Evolutionary conservation across 768 basidiomycete species (phyloP).

Genomic region (Gyrodon lividus): DNA sequence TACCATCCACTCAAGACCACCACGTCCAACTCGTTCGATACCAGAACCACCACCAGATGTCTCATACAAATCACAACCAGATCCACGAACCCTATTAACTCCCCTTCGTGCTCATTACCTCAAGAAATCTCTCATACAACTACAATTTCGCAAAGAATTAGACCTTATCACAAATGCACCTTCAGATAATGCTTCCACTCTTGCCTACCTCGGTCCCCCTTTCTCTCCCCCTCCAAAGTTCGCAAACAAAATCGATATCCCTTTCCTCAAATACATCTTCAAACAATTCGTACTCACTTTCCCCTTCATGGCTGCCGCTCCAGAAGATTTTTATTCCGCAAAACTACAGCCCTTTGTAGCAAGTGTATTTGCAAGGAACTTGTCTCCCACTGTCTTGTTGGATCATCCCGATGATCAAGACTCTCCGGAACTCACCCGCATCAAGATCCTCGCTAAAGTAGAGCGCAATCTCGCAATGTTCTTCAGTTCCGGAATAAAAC

Average conservation of each 20-base stretch:
- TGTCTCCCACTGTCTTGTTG: conserved; percentile 59
- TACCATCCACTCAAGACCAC: neutral
- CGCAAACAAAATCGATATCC: conserved; percentile 65
- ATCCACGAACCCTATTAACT: conserved; percentile 48
- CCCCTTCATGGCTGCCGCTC: conserved; percentile 89
- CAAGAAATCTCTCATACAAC: conserved; percentile 90
- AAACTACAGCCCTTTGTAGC: conserved; percentile 95
- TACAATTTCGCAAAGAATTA: conserved; percentile 84
- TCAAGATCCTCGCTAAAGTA: conserved; percentile 70
- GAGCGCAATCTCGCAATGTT: conserved; percentile 87
- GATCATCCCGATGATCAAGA: conserved; percentile 51
- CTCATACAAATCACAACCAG: neutral
- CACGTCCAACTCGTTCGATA: conserved; percentile 14
- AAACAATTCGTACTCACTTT: conserved; percentile 92
- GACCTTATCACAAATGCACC: conserved; percentile 53
- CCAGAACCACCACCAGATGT: neutral
- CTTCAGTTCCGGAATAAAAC: conserved; percentile 76
- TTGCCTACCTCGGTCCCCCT: conserved; percentile 87
- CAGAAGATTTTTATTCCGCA: conserved; percentile 87
- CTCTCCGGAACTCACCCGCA: conserved; percentile 56
- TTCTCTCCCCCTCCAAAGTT: conserved; percentile 71
- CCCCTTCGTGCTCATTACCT: conserved; percentile 96
- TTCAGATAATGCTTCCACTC: conserved; percentile 50
- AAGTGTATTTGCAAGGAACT: conserved; percentile 76
- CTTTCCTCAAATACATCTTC: conserved; percentile 87